Base-by-base conservation (phyloP, 208 protist species). In the Herpetomonas tarakana region DNA sequence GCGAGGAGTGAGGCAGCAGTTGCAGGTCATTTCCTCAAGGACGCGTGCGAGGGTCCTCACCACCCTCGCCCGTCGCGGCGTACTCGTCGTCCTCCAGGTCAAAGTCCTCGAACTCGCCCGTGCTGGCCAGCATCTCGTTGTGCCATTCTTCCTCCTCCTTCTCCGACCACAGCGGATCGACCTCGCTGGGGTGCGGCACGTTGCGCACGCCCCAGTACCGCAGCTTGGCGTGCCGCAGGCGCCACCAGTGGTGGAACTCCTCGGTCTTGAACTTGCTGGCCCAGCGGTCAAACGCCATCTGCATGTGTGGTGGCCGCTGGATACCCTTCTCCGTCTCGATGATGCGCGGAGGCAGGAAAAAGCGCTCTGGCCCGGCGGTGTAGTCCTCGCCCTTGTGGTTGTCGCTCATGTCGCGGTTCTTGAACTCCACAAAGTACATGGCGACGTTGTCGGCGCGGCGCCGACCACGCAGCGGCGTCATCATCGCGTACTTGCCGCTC, bases 71-170 rank as follows among this genome's bases (percentile, higher is more conserved):
- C 9, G 69, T 19, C 14, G 84, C 59, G 21, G 52, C 68, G 63
- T 74, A 92, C 45, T 64, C 76, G 18, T 88, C 84, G 51, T 89
- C 78, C 24, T 94, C 88, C 9, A 94, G 76, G 62, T 94, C 83
- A 35, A 92, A 78, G 25, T 94, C 88, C 49, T 94, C 88, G 55
- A 92, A 91, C 52, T 94, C 84, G 31, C 76, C 85, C 11, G 85
- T 88, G 81, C 83, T 94, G 41, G 85, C 71, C 30, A 94, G 65
- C 80, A 94, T 92, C 58, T 96, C 86, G 57, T 90, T 93, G 71
- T 93, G 86, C 84, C 85, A 96, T 65, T 96, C 90, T 59, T 96
- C 86, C 74, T 96, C 90, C 53, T 96, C 86, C 74, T 93, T 93
- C 62, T 96, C 90, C 3, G 84, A 85, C 90, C 90, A 96, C 3